phyloP scores from a whole-genome alignment of 2,329 filamentous ascomycete species.

The Fusarium nurragi region DNA sequence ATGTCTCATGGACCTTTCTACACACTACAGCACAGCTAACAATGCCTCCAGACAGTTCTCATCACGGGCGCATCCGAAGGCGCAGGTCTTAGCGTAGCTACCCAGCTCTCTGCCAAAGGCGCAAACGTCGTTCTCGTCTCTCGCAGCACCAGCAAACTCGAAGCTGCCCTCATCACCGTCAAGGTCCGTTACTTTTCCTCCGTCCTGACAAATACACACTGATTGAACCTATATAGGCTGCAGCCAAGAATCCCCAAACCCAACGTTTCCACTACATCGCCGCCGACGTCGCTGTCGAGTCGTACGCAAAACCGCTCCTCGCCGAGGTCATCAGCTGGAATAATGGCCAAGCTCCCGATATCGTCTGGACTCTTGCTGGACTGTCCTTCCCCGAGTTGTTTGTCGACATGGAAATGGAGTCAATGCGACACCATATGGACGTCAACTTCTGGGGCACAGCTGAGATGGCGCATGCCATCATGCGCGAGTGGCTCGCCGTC shows the following conservation, averaged over 20 bases:
- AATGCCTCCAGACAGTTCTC: constrained; percentile 74
- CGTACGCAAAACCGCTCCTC: constrained; percentile 76
- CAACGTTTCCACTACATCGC: constrained; percentile 87
- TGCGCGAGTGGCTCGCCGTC: constrained; percentile 76
- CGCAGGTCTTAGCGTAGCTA: constrained; percentile 81
- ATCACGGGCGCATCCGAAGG: constrained; percentile 94
- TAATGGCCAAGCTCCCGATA: constrained; percentile 74
- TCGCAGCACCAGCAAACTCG: constrained; percentile 78
- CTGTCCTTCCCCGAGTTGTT: constrained; percentile 79
- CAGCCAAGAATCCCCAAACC: constrained; percentile 68
- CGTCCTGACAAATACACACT: background rate
- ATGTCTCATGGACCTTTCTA: constrained; percentile 17
- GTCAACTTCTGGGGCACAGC: constrained; percentile 89
- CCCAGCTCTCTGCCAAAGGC: constrained; percentile 80
- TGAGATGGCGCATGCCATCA: constrained; percentile 83
- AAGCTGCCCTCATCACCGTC: constrained; percentile 72
- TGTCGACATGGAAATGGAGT: constrained; percentile 74
- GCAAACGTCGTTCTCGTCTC: constrained; percentile 89
- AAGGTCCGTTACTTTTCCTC: constrained; percentile 57
- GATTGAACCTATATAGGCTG: constrained; percentile 57
- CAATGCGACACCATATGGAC: constrained; percentile 83
- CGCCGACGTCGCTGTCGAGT: constrained; percentile 78
- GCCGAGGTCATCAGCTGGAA: constrained; percentile 83
- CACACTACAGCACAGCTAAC: constrained; percentile 22
- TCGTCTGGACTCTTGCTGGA: constrained; percentile 93